Evolutionary conservation across 192 early-diverging fungal species (phyloP).

Genomic region (Thamnidium elegans): DNA sequence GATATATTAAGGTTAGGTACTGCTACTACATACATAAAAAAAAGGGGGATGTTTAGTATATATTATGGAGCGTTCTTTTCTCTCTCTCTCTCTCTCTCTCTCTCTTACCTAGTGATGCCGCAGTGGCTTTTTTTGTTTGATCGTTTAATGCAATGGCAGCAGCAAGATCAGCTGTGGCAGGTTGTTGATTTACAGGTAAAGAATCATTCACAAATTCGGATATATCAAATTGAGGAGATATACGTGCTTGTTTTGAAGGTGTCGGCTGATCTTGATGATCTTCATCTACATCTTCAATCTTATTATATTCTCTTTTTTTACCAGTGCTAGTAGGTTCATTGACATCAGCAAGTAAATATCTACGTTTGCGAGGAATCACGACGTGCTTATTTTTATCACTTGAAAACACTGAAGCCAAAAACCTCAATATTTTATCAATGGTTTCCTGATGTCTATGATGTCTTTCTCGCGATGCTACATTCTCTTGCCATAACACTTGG

Average conservation of each 20-base stretch:
- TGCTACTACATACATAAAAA: constrained; percentile 2
- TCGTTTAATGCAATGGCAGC: constrained; percentile 29
- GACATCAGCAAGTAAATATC: constrained; percentile 30
- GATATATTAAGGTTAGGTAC: neutral
- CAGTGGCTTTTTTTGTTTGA: constrained; percentile 16
- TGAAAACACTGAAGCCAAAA: constrained; percentile 87
- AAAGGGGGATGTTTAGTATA: neutral
- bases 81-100: too few relatives aligned
- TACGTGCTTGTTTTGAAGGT: constrained; percentile 11
- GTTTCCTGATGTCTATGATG: constrained; percentile 87
- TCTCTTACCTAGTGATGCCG: constrained; percentile 7
- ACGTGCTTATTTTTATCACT: constrained; percentile 48
- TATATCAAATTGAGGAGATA: constrained; percentile 6
- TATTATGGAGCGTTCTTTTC: neutral
- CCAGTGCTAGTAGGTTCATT: neutral
- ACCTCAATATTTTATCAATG: constrained; percentile 92
- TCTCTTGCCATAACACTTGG: constrained; percentile 86
- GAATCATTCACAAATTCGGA: constrained; percentile 13
- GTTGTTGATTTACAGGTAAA: constrained; percentile 4
- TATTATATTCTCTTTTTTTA: constrained; percentile 10
- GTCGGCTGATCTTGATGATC: constrained; percentile 20
- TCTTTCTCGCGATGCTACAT: constrained; percentile 65
- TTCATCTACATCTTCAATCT: constrained; percentile 20
- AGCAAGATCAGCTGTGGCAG: constrained; percentile 14
- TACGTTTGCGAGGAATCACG: constrained; percentile 48